Evolutionary conservation across 192 early-diverging fungal genomes (phyloP).

Genomic region (Coemansia sp.): DNA sequence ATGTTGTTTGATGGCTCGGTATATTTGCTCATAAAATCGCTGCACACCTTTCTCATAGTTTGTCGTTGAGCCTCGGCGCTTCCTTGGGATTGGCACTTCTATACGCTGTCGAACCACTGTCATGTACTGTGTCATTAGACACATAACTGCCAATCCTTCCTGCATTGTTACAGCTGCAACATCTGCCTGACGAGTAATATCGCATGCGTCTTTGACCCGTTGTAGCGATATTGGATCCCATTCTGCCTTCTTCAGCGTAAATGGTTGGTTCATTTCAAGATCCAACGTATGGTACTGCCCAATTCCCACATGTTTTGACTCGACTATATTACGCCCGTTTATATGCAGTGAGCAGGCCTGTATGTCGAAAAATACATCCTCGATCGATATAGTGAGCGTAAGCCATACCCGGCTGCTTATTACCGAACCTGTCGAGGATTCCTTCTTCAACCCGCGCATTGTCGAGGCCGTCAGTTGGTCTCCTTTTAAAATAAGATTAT

Average conservation of each 20-base stretch:
- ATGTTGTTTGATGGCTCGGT: constrained; percentile 81
- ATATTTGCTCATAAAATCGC: constrained; percentile 91
- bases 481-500: constrained; percentile 80
- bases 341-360: constrained; percentile 83
- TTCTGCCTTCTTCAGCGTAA: constrained; percentile 82
- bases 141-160: constrained; percentile 87
- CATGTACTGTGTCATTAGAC: constrained; percentile 92
- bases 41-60: constrained; percentile 87
- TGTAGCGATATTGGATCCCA: constrained; percentile 96
- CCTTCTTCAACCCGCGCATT: constrained; percentile 85
- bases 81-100: constrained; percentile 88
- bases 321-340: constrained; percentile 79
- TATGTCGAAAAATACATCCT: constrained; percentile 87
- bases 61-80: constrained; percentile 84
- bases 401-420: constrained; percentile 77
- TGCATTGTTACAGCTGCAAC: constrained; percentile 90
- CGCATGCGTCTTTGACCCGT: constrained; percentile 83
- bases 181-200: constrained; percentile 86
- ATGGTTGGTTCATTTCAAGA: constrained; percentile 83
- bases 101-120: constrained; percentile 93
- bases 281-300: constrained; percentile 94
- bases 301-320: constrained; percentile 90
- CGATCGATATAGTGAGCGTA: constrained; percentile 81
- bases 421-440: constrained; percentile 84
- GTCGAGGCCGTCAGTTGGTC: constrained; percentile 88